Base-by-base conservation (phyloP, 306 rosid species). In the Astragalus membranaceus region DNA sequence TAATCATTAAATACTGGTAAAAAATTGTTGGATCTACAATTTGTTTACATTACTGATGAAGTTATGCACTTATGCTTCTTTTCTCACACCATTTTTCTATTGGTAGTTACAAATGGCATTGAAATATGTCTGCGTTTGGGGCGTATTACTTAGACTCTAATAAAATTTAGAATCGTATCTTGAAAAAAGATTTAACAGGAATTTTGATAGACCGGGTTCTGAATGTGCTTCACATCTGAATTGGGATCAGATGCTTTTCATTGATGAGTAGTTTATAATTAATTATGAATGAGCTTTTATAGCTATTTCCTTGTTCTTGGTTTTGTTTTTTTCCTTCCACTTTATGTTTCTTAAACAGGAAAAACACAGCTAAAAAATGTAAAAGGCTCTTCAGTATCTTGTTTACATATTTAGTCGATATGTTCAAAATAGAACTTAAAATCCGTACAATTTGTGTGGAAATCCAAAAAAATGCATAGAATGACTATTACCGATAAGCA, bases 231-330 rank as follows among this genome's bases (percentile, higher is more conserved):
- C 23, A 61, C 16, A 35, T 54, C 13, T 39, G 14, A 39, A 48
- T 30, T 57, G 5, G 52, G 52, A 74, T 39, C 59, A 68, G 64
- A 58, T 29, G 73, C 41, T 29, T 68, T 8, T 5, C 58, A 51
- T 67, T 74, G 43, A 73, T 52, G 36, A 51, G 64, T 37, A 32
- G 14, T 62, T 72, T 37, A 23, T 51, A 51, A 73, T 73, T 26
- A 42, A 13, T 51, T 39, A 73, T 73, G 39, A 42, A 50, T 51
- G 47, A 42, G 37, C 37, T 67, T 16, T 42, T 51, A 39, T 42
- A 48, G 17, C 64, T 44, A 41, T 67, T 42, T 47, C 29, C 53
- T 33, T 65, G 3, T 29, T 39, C 55, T 36, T 29, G 23, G 29
- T 59, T 35, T 50, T 35, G 9, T 14, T 55, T 53, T 70, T 13